Evolutionary conservation across 106 monocot genomes (phyloP).

Genomic region (Dendrobium huoshanense): DNA sequence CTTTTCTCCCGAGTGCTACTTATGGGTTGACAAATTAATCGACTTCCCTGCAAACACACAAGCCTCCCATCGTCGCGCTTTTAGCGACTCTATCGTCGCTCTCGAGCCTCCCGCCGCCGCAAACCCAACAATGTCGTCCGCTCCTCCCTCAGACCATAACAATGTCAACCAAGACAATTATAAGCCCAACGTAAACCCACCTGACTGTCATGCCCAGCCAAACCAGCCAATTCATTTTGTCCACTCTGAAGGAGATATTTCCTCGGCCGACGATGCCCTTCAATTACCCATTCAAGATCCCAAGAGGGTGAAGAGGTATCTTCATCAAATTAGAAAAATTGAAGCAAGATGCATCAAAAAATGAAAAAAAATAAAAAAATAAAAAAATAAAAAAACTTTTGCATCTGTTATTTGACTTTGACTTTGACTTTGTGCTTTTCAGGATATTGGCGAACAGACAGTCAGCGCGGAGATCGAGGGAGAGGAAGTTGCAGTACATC

Average conservation of each 20-base stretch:
- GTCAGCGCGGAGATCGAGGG: slow-evolving; percentile 71
- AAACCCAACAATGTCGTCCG: slow-evolving; percentile 4
- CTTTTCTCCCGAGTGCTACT: not conserved
- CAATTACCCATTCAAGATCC: slow-evolving; percentile 19
- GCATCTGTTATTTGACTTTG: not conserved
- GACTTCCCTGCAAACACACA: slow-evolving; percentile 56
- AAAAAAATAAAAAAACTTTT: too few relatives aligned
- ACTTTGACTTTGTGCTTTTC: not conserved
- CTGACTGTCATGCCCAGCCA: not conserved
- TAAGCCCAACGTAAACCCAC: slow-evolving; percentile 9
- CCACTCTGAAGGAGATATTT: slow-evolving; percentile 43
- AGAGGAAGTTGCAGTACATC: slow-evolving; percentile 78
- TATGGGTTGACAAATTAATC: slow-evolving; percentile 85
- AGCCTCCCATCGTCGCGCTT: slow-evolving; percentile 53
- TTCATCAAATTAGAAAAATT: too few relatives aligned
- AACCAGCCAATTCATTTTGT: not conserved
- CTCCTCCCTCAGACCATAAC: slow-evolving; percentile 36
- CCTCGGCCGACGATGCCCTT: too few relatives aligned
- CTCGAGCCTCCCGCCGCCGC: not conserved
- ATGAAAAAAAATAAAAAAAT: too few relatives aligned
- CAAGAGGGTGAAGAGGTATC: slow-evolving; percentile 1
- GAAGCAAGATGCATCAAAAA: too few relatives aligned
- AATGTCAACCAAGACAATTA: slow-evolving; percentile 31
- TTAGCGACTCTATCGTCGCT: slow-evolving; percentile 58
- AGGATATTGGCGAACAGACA: slow-evolving; percentile 73